Conservation (phyloP, 108 stramenopile genomes). For the Cyclotella choctawhatcheeana region DNA sequence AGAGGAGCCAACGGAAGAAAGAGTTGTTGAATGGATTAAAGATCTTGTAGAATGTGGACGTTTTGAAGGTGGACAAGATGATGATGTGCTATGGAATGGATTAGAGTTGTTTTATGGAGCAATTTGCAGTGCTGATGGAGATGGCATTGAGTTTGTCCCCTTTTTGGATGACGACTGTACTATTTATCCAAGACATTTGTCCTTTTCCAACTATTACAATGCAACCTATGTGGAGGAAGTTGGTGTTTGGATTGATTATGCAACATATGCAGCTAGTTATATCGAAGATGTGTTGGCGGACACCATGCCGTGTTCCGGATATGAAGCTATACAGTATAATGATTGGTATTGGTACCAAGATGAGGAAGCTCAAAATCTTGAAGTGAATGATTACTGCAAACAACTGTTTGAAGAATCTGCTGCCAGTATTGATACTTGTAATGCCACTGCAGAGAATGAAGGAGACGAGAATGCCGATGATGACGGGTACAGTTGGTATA, state of each 20-base stretch:
- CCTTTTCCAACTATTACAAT: conserved; percentile 14
- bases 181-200: conserved; percentile 19
- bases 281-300: conserved; percentile 31
- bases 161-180: conserved; percentile 38
- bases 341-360: conserved; percentile 8
- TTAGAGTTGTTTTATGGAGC: conserved; percentile 21
- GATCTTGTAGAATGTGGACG: conserved; percentile 20
- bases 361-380: conserved; percentile 1
- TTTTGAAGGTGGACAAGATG: conserved; percentile 4
- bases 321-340: conserved; percentile 15
- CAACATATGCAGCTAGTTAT: conserved; percentile 23
- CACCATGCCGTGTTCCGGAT: conserved; percentile 28
- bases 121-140: conserved; percentile 18
- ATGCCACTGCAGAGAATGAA: conserved; percentile 12
- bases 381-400: conserved; percentile 36
- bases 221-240: conserved; percentile 12
- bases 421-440: conserved; percentile 16
- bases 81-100: conserved; percentile 20
- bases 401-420: conserved; percentile 24
- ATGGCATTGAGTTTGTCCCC: conserved; percentile 34
- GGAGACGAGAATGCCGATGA: conserved; percentile 10
- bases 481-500: conserved; percentile 36
- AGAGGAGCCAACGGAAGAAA: conserved; percentile 18
- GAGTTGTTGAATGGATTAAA: conserved; percentile 38
- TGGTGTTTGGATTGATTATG: conserved; percentile 14